A percentile compares a stretch with the other conserved stretches of the same genome.
These are phyloP conservation scores for Monilinia laxa DNA, from an alignment of 2,329 filamentous ascomycete genomes.

Conservation along the genomic window DNA sequence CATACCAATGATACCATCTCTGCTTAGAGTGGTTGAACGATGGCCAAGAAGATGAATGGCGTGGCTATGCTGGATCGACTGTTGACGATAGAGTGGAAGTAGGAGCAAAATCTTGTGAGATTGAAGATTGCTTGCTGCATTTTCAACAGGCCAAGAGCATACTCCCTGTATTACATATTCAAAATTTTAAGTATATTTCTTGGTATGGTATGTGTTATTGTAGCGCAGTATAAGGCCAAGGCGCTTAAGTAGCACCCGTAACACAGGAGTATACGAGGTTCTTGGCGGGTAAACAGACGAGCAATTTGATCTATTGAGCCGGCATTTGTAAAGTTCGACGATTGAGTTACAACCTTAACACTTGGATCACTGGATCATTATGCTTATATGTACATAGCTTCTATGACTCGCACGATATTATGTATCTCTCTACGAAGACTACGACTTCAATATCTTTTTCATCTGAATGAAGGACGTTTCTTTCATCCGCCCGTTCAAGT, in stretches of 20 bases:
- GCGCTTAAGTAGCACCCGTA: neutral
- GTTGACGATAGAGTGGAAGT: neutral
- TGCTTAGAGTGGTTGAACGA: neutral
- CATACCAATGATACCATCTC: no score
- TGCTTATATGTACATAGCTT: no score
- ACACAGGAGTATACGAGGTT: neutral
- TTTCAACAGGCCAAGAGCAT: neutral
- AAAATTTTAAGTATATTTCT: neutral
- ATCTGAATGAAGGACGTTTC: neutral
- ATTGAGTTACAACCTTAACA: neutral
- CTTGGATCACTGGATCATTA: no score
- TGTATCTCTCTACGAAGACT: neutral
- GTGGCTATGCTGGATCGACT: no score
- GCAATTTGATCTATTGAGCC: neutral
- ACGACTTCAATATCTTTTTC: neutral
- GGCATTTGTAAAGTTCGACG: neutral
- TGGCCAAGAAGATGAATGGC: neutral
- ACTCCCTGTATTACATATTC: neutral
- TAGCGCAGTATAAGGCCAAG: neutral
- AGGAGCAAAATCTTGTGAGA: neutral
- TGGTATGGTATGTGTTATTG: neutral
- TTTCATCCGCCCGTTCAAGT: neutral
- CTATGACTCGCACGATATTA: neutral
- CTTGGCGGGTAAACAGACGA: neutral
- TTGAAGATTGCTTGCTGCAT: neutral